These are phyloP conservation scores for Amanita inopinata DNA, from an alignment of 768 basidiomycete species.

Conservation along the genomic window DNA sequence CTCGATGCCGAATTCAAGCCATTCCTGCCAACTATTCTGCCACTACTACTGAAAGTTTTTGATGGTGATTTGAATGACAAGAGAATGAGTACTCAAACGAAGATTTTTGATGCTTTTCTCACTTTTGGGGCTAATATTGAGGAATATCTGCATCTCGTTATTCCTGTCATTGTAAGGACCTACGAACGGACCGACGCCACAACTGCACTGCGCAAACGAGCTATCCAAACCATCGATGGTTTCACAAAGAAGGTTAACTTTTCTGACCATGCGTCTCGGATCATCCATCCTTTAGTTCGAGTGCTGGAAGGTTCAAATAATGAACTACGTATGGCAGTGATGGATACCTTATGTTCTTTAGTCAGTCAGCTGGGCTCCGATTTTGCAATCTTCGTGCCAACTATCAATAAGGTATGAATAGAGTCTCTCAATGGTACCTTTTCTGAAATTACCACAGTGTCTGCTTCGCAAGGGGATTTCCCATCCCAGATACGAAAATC, in stretches of 20 bases:
- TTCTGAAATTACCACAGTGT: constrained; percentile 35
- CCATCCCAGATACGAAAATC: constrained; percentile 78
- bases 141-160: constrained; percentile 93
- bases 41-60: constrained; percentile 83
- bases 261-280: constrained; percentile 93
- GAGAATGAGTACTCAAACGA: constrained; percentile 68
- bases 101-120: constrained; percentile 89
- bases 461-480: constrained; percentile 66
- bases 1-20: constrained; percentile 97
- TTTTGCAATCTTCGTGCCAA: constrained; percentile 96
- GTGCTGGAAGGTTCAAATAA: constrained; percentile 67
- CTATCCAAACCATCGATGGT: constrained; percentile 86
- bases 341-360: constrained; percentile 90
- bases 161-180: constrained; percentile 87
- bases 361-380: constrained; percentile 92
- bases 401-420: constrained; percentile 76
- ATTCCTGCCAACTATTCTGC: constrained; percentile 84
- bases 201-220: constrained; percentile 70
- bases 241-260: constrained; percentile 92
- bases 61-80: constrained; percentile 83
- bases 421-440: neutral
- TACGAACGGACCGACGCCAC: constrained; percentile 78
- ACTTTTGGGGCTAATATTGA: constrained; percentile 96
- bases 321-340: constrained; percentile 76
- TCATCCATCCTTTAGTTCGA: constrained; percentile 90